A percentile compares a stretch with the other conserved stretches of the same genome.
These are phyloP conservation scores for Jatropha multifida DNA, from an alignment of 441 rosid genomes.

Conservation along the genomic window DNA sequence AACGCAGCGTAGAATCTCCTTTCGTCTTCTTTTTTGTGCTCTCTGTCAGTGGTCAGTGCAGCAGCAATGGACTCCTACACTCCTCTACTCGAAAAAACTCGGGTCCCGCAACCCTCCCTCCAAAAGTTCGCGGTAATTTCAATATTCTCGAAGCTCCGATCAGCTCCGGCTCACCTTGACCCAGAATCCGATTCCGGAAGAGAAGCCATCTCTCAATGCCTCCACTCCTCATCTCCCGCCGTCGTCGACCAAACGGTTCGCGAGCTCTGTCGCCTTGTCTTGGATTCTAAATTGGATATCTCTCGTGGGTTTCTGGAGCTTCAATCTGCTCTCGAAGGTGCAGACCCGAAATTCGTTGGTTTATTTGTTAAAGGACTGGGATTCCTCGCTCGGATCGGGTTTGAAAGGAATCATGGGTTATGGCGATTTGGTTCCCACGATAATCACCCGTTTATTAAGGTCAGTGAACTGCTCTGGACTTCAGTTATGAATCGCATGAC, in stretches of 20 bases:
- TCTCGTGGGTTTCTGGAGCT: conserved; percentile 66
- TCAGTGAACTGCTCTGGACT: conserved; percentile 19
- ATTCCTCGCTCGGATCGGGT: conserved; percentile 57
- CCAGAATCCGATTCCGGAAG: conserved; percentile 63
- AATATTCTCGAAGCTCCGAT: conserved; percentile 74
- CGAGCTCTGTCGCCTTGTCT: conserved; percentile 76
- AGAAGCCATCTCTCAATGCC: conserved; percentile 63
- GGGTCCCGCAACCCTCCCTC: conserved; percentile 80
- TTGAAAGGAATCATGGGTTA: conserved; percentile 41
- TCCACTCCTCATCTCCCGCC: conserved; percentile 56
- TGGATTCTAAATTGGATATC: conserved; percentile 51
- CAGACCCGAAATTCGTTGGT: conserved; percentile 49
- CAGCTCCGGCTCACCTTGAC: conserved; percentile 45
- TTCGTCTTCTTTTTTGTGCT: background rate
- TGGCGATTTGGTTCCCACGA: conserved; percentile 52
- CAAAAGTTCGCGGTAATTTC: conserved; percentile 80
- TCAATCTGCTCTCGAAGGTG: conserved; percentile 80
- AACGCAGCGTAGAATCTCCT: background rate
- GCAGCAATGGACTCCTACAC: conserved; percentile 56
- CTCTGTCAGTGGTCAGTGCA: background rate
- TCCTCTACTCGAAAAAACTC: conserved; percentile 65
- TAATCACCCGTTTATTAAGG: conserved; percentile 83
- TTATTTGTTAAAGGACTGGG: conserved; percentile 73
- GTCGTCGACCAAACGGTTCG: conserved; percentile 87
- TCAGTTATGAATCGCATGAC: too few species aligned